Conservation (phyloP, 495 filamentous ascomycete genomes). For the Penicillium cosmopolitanum region DNA sequence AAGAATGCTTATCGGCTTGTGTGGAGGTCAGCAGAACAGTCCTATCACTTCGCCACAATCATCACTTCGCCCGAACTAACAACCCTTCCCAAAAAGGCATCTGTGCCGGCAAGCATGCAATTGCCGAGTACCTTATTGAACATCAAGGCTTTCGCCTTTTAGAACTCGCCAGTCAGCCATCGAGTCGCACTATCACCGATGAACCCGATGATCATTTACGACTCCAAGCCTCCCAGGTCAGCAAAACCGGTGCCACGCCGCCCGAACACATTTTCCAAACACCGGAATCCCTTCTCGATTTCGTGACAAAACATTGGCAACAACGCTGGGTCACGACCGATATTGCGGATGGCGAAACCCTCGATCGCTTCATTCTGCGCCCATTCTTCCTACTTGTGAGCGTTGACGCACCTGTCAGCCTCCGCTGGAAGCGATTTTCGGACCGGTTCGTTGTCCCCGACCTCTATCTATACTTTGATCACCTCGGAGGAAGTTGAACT, state of each 20-base stretch:
- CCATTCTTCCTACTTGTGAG: constrained; percentile 93
- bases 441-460: constrained; percentile 45
- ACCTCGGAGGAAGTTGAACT: constrained; percentile 1
- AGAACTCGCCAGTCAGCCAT: constrained; percentile 31
- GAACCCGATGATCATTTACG: constrained; percentile 36
- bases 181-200: constrained; percentile 21
- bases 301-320: constrained; percentile 83
- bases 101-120: constrained; percentile 85
- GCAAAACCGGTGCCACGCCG: constrained; percentile 23
- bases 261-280: constrained; percentile 55
- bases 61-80: constrained; percentile 17
- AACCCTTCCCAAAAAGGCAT: constrained; percentile 60
- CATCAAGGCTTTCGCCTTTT: constrained; percentile 70
- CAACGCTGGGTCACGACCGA: constrained; percentile 82
- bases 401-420: constrained; percentile 83
- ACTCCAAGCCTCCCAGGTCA: constrained; percentile 34
- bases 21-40: constrained; percentile 67
- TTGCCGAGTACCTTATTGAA: constrained; percentile 79
- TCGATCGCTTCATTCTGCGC: constrained; percentile 73
- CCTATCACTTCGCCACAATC: background rate
- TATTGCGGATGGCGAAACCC: constrained; percentile 65
- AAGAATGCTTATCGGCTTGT: constrained; percentile 90
- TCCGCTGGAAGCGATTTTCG: constrained; percentile 77
- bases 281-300: constrained; percentile 70
- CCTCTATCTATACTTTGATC: background rate